These are phyloP conservation scores for Phialophora chinensis DNA, from an alignment of 2,329 filamentous ascomycete genomes.

Conservation along the genomic window DNA sequence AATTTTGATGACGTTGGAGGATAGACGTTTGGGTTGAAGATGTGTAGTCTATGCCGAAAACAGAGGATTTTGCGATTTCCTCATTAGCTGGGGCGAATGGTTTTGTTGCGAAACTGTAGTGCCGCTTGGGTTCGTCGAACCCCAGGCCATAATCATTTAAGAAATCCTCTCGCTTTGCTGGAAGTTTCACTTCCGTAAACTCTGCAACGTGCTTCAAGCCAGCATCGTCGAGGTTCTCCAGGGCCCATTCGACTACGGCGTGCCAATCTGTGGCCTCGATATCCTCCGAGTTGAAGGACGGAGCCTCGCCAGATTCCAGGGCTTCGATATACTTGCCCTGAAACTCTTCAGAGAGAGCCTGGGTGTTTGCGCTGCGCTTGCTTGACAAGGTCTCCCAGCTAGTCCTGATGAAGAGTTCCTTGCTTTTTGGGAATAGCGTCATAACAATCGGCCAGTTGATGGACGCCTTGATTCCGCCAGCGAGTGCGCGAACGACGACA, in stretches of 20 bases:
- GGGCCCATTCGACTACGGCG: constrained; percentile 55
- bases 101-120: constrained; percentile 46
- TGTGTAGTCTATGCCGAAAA: constrained; percentile 44
- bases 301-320: constrained; percentile 51
- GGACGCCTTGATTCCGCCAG: constrained; percentile 51
- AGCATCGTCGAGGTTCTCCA: constrained; percentile 49
- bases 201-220: constrained; percentile 45
- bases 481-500: constrained; percentile 52
- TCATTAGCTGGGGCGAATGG: constrained; percentile 41
- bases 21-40: constrained; percentile 11
- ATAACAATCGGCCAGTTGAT: constrained; percentile 55
- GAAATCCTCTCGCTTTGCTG: constrained; percentile 51
- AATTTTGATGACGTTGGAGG: constrained; percentile 19
- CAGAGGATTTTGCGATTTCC: constrained; percentile 43
- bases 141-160: constrained; percentile 50
- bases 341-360: constrained; percentile 55
- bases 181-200: constrained; percentile 43
- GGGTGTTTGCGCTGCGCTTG: constrained; percentile 49
- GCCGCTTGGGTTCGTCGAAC: constrained; percentile 42
- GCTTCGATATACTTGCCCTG: constrained; percentile 54
- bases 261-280: constrained; percentile 55
- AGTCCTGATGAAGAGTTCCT: constrained; percentile 47
- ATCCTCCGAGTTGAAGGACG: constrained; percentile 52
- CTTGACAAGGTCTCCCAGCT: constrained; percentile 47
- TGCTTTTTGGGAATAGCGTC: constrained; percentile 49